Base-by-base conservation (phyloP, 1,284 basidiomycete species). In the Rhodotorula sp. region DNA sequence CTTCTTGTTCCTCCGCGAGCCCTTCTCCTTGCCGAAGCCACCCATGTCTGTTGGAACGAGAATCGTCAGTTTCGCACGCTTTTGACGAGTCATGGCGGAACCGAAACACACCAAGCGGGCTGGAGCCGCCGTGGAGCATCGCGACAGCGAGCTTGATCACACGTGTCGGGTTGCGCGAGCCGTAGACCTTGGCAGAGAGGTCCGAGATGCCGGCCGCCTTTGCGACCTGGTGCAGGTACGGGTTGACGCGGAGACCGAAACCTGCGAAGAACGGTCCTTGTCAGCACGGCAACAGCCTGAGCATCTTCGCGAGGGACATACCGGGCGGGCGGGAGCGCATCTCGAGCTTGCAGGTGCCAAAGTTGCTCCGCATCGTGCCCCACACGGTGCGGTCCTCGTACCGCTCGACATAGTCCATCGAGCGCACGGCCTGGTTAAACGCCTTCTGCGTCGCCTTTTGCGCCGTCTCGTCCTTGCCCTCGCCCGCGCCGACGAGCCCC, bases 131-230 rank as follows among this genome's bases (percentile, higher is more conserved):
- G 53, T 78, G 78, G 17, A 80, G 60, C 75, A 79, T 74, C 27
- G 61, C 48, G 25, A 77, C 60, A 4, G 78, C 75, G 44, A 77
- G 74, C 75, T 86, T 85, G 75, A 85, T 80, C 13, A 85, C 84
- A 62, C 84, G 89, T 78, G 91, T 84, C 54, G 87, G 87, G 82
- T 96, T 97, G 75, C 92, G 85, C 77, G 91, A 94, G 49, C 95
- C 94, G 87, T 92, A 91, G 54, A 98, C 91, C 82, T 95, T 95
- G 44, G 92, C 96, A 77, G 90, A 92, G 58, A 92, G 87, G 82
- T 99, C 96, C 80, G 92, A 91, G 83, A 98, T 92, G 17, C 96
- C 96, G 3, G 92, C 93, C 0, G 94, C 93, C 78, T 92, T 91
- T 79, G 95, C 87, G 64, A 99, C 86, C 61, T 85, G 82, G 82